Evolutionary conservation across 2,329 filamentous ascomycete species (phyloP), one percentile per base, ranked within the genome.

Genomic region (Fusarium pseudocircinatum): DNA sequence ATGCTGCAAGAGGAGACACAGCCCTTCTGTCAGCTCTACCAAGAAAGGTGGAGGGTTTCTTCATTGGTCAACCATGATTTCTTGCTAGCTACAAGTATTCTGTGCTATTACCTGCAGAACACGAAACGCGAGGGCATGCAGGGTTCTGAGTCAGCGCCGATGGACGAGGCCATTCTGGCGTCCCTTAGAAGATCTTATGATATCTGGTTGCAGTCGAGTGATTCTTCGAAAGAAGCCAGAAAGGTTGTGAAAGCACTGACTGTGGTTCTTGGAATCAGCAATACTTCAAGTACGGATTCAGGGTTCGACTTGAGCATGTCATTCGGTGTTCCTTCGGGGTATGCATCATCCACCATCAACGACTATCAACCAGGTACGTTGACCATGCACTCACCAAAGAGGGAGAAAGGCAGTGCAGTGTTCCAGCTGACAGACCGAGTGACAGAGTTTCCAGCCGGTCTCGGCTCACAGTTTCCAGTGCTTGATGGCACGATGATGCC

Each of bases 41-140:
- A 68, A 11, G 65, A 68, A 9, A 54, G 65, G 7, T 68, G 65
- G 65, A 60, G 65, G 1, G 34, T 68, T 2, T 67, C 65, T 4
- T 67, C 65, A 8, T 7, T 68, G 0, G 47, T 68, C 0, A 68
- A 61, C 24, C 65, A 68, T 1, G 65, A 68, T 4, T 68, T 68
- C 5, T 24, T 68, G 6, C 40, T 67, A 0, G 64, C 64, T 0
- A 67, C 64, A 0, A 66, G 61, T 2, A 53, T 67, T 0, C 36
- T 67, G 6, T 67, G 64, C 2, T 60, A 37, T 13, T 67, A 67
- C 14, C 16, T 68, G 24, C 54, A 43, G 22, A 43, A 34, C 22
- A 32, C 15, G 15, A 26, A 32, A 9, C 18, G n/a, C 4, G 30
- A 18, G 28, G 16, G 36, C 7, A 22, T 15, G 14, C 61, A 14